These are phyloP conservation scores for Xanthoconium separans DNA, from an alignment of 1,284 basidiomycete species.

Conservation along the genomic window DNA sequence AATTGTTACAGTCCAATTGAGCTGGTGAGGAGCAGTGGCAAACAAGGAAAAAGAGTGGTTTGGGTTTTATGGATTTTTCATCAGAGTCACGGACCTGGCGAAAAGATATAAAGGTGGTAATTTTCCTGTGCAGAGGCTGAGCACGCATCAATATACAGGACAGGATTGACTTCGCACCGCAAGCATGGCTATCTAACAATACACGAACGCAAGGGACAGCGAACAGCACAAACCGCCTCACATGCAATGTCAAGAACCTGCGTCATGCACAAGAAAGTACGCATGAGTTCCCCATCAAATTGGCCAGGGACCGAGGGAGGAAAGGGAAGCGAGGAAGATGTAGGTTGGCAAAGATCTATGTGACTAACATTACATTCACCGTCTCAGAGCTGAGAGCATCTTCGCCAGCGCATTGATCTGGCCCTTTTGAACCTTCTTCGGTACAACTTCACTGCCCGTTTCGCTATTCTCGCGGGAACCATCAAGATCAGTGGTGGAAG, in stretches of 20 bases:
- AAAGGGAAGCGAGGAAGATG: background rate
- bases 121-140: slow-evolving; percentile 22
- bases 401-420: slow-evolving; percentile 82
- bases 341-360: slow-evolving; percentile 10
- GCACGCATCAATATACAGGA: slow-evolving; percentile 26
- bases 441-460: slow-evolving; percentile 42
- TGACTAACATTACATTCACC: slow-evolving; percentile 43
- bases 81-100: slow-evolving; percentile 31
- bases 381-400: slow-evolving; percentile 76
- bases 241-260: slow-evolving; percentile 32
- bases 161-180: slow-evolving; percentile 43
- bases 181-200: slow-evolving; percentile 53
- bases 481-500: slow-evolving; percentile 66
- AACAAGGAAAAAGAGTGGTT: slow-evolving; percentile 31
- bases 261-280: slow-evolving; percentile 15
- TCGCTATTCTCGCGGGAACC: slow-evolving; percentile 26
- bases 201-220: slow-evolving; percentile 40
- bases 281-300: slow-evolving; percentile 24
- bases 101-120: slow-evolving; percentile 1
- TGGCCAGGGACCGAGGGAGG: background rate
- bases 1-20: slow-evolving; percentile 31
- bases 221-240: slow-evolving; percentile 26
- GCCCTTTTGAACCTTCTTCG: slow-evolving; percentile 80
- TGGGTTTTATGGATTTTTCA: slow-evolving; percentile 21
- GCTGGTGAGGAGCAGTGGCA: slow-evolving; percentile 14